phyloP scores from a whole-genome alignment of 2,329 filamentous ascomycete genomes.

The Fusarium coffeatum region DNA sequence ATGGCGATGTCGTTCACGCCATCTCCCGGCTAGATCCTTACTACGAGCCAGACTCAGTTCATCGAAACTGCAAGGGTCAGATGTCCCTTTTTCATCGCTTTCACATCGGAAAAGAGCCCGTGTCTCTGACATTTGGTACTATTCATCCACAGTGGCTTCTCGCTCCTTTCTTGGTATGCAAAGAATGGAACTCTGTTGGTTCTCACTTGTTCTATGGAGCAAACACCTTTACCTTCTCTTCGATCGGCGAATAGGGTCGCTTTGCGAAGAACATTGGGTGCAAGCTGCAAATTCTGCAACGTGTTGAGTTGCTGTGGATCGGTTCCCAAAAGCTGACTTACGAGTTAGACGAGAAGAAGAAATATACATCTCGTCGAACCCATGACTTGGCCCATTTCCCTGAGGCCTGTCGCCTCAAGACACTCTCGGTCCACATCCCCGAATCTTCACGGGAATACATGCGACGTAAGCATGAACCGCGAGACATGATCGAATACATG shows the following conservation, averaged over 20 bases:
- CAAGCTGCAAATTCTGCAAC: slow-evolving; percentile 56
- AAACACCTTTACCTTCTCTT: slow-evolving; percentile 65
- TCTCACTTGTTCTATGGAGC: slow-evolving; percentile 60
- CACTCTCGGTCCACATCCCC: slow-evolving; percentile 54
- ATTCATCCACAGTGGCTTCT: slow-evolving; percentile 54
- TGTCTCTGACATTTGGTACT: slow-evolving; percentile 49
- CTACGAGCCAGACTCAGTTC: slow-evolving; percentile 35
- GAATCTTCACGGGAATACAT: slow-evolving; percentile 50
- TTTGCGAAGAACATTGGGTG: slow-evolving; percentile 58
- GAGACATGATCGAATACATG: slow-evolving; percentile 40
- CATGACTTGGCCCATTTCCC: slow-evolving; percentile 51
- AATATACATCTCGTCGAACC: slow-evolving; percentile 54
- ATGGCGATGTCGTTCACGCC: slow-evolving; percentile 53
- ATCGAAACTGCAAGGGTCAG: slow-evolving; percentile 8
- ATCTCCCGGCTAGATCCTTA: slow-evolving; percentile 58
- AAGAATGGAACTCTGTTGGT: slow-evolving; percentile 55
- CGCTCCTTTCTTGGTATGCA: slow-evolving; percentile 54
- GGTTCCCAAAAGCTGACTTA: slow-evolving; percentile 52
- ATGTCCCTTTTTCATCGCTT: slow-evolving; percentile 53
- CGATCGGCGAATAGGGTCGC: slow-evolving; percentile 62
- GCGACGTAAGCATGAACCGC: slow-evolving; percentile 54
- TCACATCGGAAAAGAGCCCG: slow-evolving; percentile 50
- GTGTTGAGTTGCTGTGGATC: slow-evolving; percentile 58
- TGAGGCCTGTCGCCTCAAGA: slow-evolving; percentile 55
- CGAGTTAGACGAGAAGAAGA: slow-evolving; percentile 17